A percentile compares a stretch with the other conserved stretches of the same genome.
These are phyloP conservation scores for Trifolium pratense DNA, from an alignment of 306 rosid species.

Conservation along the genomic window DNA sequence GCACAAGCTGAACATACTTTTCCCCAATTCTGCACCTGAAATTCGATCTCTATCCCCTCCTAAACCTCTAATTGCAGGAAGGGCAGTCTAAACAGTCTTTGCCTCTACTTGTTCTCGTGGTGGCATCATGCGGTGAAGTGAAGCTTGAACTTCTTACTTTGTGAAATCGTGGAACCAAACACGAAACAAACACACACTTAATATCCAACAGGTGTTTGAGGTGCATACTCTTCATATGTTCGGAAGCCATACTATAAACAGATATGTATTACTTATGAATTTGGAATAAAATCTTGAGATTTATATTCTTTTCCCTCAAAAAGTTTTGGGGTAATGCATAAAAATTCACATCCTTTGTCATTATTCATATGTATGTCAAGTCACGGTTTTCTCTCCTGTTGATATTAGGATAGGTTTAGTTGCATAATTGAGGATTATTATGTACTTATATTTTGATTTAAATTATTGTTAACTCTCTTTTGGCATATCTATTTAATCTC, in stretches of 20 bases:
- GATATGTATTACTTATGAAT: slow-evolving; percentile 33
- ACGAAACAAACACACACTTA: not conserved
- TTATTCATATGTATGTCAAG: not conserved
- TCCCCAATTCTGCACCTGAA: slow-evolving; percentile 97
- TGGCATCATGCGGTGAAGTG: no score
- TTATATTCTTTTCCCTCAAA: not conserved
- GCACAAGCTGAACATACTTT: slow-evolving; percentile 91
- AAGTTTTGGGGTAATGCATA: not conserved
- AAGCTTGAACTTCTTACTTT: no score
- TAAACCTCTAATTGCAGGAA: slow-evolving; percentile 73
- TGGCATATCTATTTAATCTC: not conserved
- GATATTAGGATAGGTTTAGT: not conserved
- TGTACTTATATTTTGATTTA: not conserved
- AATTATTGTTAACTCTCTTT: not conserved
- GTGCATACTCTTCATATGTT: slow-evolving; percentile 69
- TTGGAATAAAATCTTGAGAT: slow-evolving; percentile 25
- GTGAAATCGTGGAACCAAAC: no score
- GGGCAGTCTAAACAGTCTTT: slow-evolving; percentile 47
- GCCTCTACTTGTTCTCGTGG: no score
- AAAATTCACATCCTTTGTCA: not conserved
- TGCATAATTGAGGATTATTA: not conserved
- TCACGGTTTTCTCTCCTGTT: not conserved
- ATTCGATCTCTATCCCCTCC: slow-evolving; percentile 81
- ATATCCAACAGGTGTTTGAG: slow-evolving; percentile 20
- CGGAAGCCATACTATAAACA: slow-evolving; percentile 61